Percentiles rank a stretch among this genome's conserved stretches.
These are phyloP conservation scores for Lentinula raphanica DNA, from an alignment of 768 basidiomycete genomes.

Conservation along the genomic window DNA sequence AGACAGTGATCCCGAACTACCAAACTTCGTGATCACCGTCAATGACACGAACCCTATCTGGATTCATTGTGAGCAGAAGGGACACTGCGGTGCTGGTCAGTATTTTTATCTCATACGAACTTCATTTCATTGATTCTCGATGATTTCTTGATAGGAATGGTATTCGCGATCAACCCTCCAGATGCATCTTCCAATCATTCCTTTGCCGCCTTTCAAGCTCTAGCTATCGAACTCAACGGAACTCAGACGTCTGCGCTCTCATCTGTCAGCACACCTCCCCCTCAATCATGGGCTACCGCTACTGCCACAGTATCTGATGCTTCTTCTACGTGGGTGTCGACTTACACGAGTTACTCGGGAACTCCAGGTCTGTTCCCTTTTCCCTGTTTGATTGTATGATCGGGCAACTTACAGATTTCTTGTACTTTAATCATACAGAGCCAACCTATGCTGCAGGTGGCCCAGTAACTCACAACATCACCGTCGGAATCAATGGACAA, in stretches of 20 bases:
- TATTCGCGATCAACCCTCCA: constrained; percentile 61
- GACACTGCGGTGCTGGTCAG: constrained; percentile 42
- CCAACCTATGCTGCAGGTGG: constrained; percentile 15
- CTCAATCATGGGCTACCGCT: constrained; percentile 29
- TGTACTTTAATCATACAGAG: constrained; percentile 13
- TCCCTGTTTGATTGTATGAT: neutral
- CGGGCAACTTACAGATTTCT: neutral
- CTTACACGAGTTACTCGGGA: constrained; percentile 34
- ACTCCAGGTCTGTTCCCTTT: constrained; percentile 23
- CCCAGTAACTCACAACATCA: constrained; percentile 30
- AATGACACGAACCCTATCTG: constrained; percentile 44
- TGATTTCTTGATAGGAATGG: constrained; percentile 44
- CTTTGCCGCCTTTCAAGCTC: constrained; percentile 45
- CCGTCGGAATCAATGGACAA: constrained; percentile 32
- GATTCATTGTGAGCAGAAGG: constrained; percentile 50
- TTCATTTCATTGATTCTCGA: neutral
- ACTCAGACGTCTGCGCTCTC: constrained; percentile 16
- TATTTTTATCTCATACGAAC: neutral
- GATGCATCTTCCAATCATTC: constrained; percentile 29
- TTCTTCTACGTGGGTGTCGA: constrained; percentile 28
- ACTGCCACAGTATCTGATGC: constrained; percentile 37
- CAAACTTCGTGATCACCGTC: constrained; percentile 34
- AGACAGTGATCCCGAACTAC: constrained; percentile 29
- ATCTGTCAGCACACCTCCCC: constrained; percentile 18
- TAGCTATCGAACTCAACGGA: constrained; percentile 35